A percentile compares a stretch with the other conserved stretches of the same genome.
phyloP scores from a whole-genome alignment of 1,284 basidiomycete genomes.

The Neonothopanus nambi region DNA sequence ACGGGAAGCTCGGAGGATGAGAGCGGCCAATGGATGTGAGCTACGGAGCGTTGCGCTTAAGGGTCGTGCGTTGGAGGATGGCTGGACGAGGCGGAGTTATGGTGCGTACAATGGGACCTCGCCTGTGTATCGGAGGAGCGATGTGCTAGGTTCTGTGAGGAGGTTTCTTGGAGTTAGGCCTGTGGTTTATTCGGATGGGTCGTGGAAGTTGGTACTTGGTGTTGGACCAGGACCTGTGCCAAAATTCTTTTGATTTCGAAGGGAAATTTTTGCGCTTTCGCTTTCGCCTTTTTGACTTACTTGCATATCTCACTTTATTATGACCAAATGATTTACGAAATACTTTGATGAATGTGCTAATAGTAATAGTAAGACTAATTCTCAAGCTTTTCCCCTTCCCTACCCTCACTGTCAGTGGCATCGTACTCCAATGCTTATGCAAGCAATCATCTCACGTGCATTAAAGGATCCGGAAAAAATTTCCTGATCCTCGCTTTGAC shows the following conservation, averaged over 20 bases:
- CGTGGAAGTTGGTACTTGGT: slow-evolving; percentile 37
- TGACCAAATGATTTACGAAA: too few relatives aligned
- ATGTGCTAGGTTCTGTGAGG: slow-evolving; percentile 37
- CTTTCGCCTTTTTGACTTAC: too few relatives aligned
- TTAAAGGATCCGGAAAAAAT: too few relatives aligned
- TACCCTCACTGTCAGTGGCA: too few relatives aligned
- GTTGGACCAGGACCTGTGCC: slow-evolving; percentile 37
- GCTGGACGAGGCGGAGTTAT: not conserved
- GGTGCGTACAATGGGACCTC: not conserved
- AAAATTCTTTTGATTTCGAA: slow-evolving; percentile 14
- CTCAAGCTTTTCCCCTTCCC: too few relatives aligned
- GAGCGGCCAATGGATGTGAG: slow-evolving; percentile 30
- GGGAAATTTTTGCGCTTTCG: too few relatives aligned
- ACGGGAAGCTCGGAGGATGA: slow-evolving; percentile 22
- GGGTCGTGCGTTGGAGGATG: slow-evolving; percentile 21
- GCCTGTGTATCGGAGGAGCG: slow-evolving; percentile 23
- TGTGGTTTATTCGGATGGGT: slow-evolving; percentile 32
- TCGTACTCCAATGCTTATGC: too few relatives aligned
- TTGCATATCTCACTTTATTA: too few relatives aligned
- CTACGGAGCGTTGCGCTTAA: slow-evolving; percentile 22
- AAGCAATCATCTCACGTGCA: too few relatives aligned
- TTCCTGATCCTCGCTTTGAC: too few relatives aligned
- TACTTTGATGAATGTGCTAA: too few relatives aligned
- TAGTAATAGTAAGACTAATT: too few relatives aligned
- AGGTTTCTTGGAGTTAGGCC: slow-evolving; percentile 39